Percentiles rank a stretch among this genome's conserved stretches.
Conservation (phyloP, 164 flowering plant genomes). For the Vitis rotundifolia region DNA sequence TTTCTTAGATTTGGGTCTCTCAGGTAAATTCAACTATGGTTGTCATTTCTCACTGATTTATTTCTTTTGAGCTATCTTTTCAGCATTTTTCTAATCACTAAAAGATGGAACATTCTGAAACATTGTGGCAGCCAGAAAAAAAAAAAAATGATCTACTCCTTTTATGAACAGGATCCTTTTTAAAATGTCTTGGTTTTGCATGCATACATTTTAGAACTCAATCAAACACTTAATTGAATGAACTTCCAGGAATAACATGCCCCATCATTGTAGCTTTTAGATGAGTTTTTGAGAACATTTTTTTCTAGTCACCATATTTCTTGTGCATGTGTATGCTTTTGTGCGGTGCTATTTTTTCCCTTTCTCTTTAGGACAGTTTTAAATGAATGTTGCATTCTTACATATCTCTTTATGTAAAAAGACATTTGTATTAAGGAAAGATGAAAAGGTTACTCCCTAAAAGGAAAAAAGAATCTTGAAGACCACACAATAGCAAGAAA, state of each 20-base stretch:
- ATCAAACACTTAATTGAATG: background rate
- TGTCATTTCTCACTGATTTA: background rate
- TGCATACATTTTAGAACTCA: background rate
- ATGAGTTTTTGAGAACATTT: background rate
- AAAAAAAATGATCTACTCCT: background rate
- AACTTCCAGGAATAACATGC: background rate
- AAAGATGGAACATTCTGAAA: too few species aligned
- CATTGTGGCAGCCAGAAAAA: too few species aligned
- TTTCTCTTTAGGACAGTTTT: background rate
- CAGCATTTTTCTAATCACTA: background rate
- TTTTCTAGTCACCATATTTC: background rate
- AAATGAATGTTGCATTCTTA: background rate
- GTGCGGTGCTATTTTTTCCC: background rate
- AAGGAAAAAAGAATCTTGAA: background rate
- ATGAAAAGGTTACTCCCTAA: background rate
- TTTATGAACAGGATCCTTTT: background rate
- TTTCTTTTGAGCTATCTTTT: background rate
- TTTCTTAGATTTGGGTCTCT: conserved; percentile 67
- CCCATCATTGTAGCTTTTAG: background rate
- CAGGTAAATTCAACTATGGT: conserved; percentile 43
- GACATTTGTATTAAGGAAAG: background rate
- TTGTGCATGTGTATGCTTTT: background rate
- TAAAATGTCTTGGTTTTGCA: background rate
- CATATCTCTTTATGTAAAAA: background rate
- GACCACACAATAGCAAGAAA: background rate